phyloP scores from a whole-genome alignment of 2,329 filamentous ascomycete species.

The Ascochyta clinopodiicola region DNA sequence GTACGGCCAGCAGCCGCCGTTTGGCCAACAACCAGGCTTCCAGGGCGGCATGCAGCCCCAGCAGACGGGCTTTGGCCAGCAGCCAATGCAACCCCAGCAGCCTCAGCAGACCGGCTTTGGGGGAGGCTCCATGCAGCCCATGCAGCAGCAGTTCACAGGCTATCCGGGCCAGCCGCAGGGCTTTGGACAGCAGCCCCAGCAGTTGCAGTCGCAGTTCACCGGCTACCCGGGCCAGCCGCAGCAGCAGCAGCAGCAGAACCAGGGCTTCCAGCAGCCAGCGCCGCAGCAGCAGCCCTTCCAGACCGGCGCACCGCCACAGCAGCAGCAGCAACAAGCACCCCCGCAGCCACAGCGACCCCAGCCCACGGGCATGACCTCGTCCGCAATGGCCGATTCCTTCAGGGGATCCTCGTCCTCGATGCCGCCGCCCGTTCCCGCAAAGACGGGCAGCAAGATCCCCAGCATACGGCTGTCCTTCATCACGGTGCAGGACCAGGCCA shows the following conservation, averaged over 20 bases:
- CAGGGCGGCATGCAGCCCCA: constrained; percentile 55
- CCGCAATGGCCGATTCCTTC: constrained; percentile 70
- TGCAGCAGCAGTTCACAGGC: constrained; percentile 58
- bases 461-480: constrained; percentile 96
- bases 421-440: constrained; percentile 68
- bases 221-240: constrained; percentile 56
- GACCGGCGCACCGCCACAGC: constrained; percentile 59
- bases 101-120: constrained; percentile 68
- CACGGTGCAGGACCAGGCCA: constrained; percentile 90
- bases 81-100: constrained; percentile 68
- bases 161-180: constrained; percentile 52
- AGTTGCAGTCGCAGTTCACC: constrained; percentile 54
- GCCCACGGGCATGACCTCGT: constrained; percentile 66
- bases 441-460: constrained; percentile 77
- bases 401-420: constrained; percentile 51
- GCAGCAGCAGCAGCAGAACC: constrained; percentile 49
- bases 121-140: constrained; percentile 55
- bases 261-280: constrained; percentile 58
- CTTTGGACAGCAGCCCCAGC: constrained; percentile 45
- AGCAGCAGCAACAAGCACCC: constrained; percentile 62
- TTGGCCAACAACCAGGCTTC: constrained; percentile 62
- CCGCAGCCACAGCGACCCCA: constrained; percentile 57
- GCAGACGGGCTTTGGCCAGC: constrained; percentile 60
- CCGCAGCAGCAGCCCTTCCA: constrained; percentile 54
- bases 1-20: constrained; percentile 54